A percentile compares a stretch with the other conserved stretches of the same genome.
Evolutionary conservation across 2,329 filamentous ascomycete genomes (phyloP).

Genomic region (Fusarium xylarioides): DNA sequence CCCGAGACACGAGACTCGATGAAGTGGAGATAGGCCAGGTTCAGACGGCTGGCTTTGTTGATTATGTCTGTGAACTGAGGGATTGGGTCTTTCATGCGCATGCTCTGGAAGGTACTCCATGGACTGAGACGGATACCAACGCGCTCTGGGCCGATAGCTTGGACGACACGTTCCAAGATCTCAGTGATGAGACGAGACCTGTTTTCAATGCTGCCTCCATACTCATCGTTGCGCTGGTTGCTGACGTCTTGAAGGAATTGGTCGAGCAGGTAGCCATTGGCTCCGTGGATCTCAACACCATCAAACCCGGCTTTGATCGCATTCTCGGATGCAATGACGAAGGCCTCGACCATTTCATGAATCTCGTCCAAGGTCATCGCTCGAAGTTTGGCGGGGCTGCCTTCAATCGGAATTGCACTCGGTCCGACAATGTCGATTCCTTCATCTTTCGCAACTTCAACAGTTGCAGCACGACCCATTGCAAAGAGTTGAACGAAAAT

Average conservation of each 20-base stretch:
- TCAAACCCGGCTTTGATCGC: slow-evolving; percentile 74
- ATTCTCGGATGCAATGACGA: slow-evolving; percentile 60
- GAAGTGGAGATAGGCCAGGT: slow-evolving; percentile 69
- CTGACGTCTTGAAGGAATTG: slow-evolving; percentile 65
- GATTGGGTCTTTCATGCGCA: slow-evolving; percentile 69
- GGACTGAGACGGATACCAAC: slow-evolving; percentile 68
- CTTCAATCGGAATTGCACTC: slow-evolving; percentile 50
- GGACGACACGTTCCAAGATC: slow-evolving; percentile 52
- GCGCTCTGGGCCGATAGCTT: slow-evolving; percentile 58
- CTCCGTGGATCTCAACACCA: slow-evolving; percentile 69
- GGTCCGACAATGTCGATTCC: slow-evolving; percentile 41
- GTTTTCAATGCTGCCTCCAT: slow-evolving; percentile 63
- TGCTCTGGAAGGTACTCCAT: slow-evolving; percentile 68
- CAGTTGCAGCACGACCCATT: slow-evolving; percentile 63
- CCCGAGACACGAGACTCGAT: slow-evolving; percentile 66
- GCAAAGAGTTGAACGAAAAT: slow-evolving; percentile 72
- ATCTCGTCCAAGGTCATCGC: slow-evolving; percentile 74
- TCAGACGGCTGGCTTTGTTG: slow-evolving; percentile 57
- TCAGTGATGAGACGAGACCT: slow-evolving; percentile 63
- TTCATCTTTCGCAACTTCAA: slow-evolving; percentile 39
- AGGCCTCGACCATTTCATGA: slow-evolving; percentile 65
- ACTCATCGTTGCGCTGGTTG: slow-evolving; percentile 61
- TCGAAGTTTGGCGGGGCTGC: slow-evolving; percentile 62
- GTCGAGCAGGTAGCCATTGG: slow-evolving; percentile 69
- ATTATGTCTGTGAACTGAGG: slow-evolving; percentile 71